Base-by-base conservation (phyloP, 495 filamentous ascomycete genomes). In the Halenospora varia region DNA sequence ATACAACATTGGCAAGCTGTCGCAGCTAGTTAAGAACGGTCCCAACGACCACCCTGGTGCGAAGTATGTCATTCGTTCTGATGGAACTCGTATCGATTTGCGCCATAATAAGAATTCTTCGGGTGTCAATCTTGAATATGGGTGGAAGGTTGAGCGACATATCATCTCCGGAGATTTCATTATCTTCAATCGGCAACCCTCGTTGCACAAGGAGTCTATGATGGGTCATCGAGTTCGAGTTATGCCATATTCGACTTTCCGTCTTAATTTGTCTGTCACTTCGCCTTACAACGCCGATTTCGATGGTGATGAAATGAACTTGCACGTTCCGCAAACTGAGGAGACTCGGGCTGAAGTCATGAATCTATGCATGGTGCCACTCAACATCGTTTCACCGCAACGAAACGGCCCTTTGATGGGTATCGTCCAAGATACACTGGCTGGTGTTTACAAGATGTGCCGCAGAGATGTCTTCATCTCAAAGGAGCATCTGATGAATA, bases 251-350 rank as follows among this genome's bases (percentile, higher is more conserved):
- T 99, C 94, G 2, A 99, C 94, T 1, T 99, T 99, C 77, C 83
- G 94, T 26, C 80, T 99, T 20, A 99, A 99, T 65, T 72, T 99
- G 57, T 99, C 94, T 0, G 94, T 99, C 64, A 99, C 94, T 0
- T 93, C 92, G 42, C 94, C 94, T 1, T 99, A 99, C 76, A 99
- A 99, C 72, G 94, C 94, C 59, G 94, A 99, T 86, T 99, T 99
- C 68, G 94, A 99, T 68, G 94, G 94, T 62, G 94, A 99, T 72
- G 94, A 99, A 73, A 99, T 99, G 94, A 99, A 99, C 68, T 82
- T 99, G 71, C 94, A 99, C 78, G 95, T 99, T 42, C 95, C 94
- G 8, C 94, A 99, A 69, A 89, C 88, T 17, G 93, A 99, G 65
- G 95, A 99, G 72, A 90, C 94, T 20, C 85, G 94, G 10, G 93